Evolutionary conservation across 2,329 filamentous ascomycete genomes (phyloP).

Genomic region (Coleophoma crateriformis): DNA sequence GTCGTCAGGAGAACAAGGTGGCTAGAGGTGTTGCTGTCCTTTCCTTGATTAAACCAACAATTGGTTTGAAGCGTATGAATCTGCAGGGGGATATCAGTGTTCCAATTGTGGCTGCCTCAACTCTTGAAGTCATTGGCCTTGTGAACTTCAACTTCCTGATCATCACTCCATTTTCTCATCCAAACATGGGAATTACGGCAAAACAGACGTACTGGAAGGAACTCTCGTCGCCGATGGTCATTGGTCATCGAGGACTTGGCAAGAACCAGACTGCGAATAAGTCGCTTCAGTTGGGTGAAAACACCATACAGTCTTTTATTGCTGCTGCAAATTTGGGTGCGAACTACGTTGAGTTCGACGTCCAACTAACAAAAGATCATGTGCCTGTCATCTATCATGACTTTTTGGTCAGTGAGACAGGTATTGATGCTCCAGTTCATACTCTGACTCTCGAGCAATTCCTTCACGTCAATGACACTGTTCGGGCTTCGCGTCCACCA

Average conservation of each 20-base stretch:
- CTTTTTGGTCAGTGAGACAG: constrained; percentile 95
- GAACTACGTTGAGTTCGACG: constrained; percentile 73
- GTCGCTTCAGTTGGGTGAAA: constrained; percentile 91
- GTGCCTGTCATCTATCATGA: constrained; percentile 98
- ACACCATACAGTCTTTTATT: constrained; percentile 93
- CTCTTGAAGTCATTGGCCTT: constrained; percentile 83
- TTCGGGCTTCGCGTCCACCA: constrained; percentile 37
- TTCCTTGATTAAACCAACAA: constrained; percentile 74
- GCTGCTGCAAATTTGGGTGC: constrained; percentile 89
- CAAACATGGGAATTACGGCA: constrained; percentile 87
- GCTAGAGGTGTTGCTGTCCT: constrained; percentile 85
- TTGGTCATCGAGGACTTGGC: constrained; percentile 69
- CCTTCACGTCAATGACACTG: constrained; percentile 64
- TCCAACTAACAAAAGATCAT: constrained; percentile 97
- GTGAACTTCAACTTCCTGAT: constrained; percentile 97
- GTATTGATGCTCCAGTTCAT: constrained; percentile 94
- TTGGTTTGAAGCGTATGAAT: constrained; percentile 84
- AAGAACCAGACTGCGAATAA: constrained; percentile 83
- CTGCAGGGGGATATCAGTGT: constrained; percentile 89
- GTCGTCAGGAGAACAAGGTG: constrained; percentile 80
- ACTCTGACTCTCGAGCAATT: constrained; percentile 94
- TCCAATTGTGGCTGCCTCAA: constrained; percentile 77
- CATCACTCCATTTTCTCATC: constrained; percentile 90
- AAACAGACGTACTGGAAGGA: constrained; percentile 97
- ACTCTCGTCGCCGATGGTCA: constrained; percentile 78